Percentiles rank a stretch among this genome's conserved stretches.
phyloP scores from a whole-genome alignment of 495 filamentous ascomycete species.

The Xylaria intraflava region DNA sequence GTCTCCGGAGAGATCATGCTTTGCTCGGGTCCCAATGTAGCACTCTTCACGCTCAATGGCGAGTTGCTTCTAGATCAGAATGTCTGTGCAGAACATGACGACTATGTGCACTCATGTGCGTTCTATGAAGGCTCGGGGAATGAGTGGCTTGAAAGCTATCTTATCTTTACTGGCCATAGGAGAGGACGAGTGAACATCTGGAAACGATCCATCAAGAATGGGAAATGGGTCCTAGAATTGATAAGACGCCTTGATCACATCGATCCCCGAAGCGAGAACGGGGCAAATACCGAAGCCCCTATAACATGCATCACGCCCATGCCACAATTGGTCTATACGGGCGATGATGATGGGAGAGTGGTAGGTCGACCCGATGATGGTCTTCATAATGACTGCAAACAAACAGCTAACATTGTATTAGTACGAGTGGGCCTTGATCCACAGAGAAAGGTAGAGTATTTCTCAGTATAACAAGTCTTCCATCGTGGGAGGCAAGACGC shows the following conservation, averaged over 20 bases:
- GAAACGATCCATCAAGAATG: slow-evolving; percentile 42
- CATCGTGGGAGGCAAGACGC: not conserved
- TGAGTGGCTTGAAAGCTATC: slow-evolving; percentile 83
- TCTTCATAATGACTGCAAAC: not conserved
- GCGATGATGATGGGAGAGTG: slow-evolving; percentile 83
- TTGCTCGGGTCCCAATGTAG: slow-evolving; percentile 63
- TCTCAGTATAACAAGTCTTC: not conserved
- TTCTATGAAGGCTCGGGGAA: slow-evolving; percentile 91
- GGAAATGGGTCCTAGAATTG: slow-evolving; percentile 45
- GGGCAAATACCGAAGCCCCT: slow-evolving; percentile 67
- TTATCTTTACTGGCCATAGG: slow-evolving; percentile 84
- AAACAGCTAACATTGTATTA: slow-evolving; percentile 28
- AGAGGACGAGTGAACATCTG: slow-evolving; percentile 76
- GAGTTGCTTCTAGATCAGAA: slow-evolving; percentile 71
- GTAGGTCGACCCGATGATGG: slow-evolving; percentile 29
- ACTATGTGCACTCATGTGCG: slow-evolving; percentile 69
- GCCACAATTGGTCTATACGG: slow-evolving; percentile 80
- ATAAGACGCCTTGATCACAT: slow-evolving; percentile 79
- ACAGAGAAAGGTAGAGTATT: slow-evolving; percentile 46
- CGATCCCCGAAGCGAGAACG: slow-evolving; percentile 63
- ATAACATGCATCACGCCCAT: slow-evolving; percentile 85
- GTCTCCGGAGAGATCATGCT: slow-evolving; percentile 82
- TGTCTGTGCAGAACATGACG: slow-evolving; percentile 64
- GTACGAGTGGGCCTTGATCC: slow-evolving; percentile 90
- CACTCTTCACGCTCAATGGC: slow-evolving; percentile 87